Base-by-base conservation (phyloP, 768 basidiomycete species). In the Mycena latifolia region DNA sequence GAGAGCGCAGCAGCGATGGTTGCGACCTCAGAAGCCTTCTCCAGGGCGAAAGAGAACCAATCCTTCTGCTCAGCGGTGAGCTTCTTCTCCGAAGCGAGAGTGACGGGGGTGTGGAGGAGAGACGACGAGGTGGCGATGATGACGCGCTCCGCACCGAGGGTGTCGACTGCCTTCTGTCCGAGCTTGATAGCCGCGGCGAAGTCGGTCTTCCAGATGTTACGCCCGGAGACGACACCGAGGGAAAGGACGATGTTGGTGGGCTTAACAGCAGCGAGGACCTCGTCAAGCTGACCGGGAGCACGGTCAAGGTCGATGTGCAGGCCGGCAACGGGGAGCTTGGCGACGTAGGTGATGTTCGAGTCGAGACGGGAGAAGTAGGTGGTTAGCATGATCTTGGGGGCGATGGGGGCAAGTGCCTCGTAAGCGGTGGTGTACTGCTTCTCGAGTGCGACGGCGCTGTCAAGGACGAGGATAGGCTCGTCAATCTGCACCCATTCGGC, bases 151-250 rank as follows among this genome's bases (percentile, higher is more conserved):
- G 85, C 80, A 64, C 96, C 96, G 73, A 99, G 91, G 45, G 83
- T 84, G 57, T 90, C 88, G 73, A 98, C 83, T 51, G 94, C 96
- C 79, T 90, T 92, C 83, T 96, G 91, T 61, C 88, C 94, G 51
- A 88, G 81, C 77, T 91, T 90, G 81, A 96, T 87, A 63, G 94
- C 91, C 59, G 88, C 89, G 69, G 85, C 83, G 73, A 99, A 91
- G 81, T 99, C 96, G 68, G 89, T 92, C 89, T 99, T 99, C 98
- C 98, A 99, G 84, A 99, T 94, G 87, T 98, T 98, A 77, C 98
- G 95, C 59, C 98, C 98, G 48, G 98, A 99, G 69, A 99, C 93
- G 67, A 98, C 79, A 81, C 98, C 98, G 68, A 99, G 90, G 43
- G 98, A 99, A 56, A 99, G 87, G 69, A 91, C 76, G 68, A 95